Evolutionary conservation across 331 rosid species (phyloP).

Genomic region (Dryas integrifolia): DNA sequence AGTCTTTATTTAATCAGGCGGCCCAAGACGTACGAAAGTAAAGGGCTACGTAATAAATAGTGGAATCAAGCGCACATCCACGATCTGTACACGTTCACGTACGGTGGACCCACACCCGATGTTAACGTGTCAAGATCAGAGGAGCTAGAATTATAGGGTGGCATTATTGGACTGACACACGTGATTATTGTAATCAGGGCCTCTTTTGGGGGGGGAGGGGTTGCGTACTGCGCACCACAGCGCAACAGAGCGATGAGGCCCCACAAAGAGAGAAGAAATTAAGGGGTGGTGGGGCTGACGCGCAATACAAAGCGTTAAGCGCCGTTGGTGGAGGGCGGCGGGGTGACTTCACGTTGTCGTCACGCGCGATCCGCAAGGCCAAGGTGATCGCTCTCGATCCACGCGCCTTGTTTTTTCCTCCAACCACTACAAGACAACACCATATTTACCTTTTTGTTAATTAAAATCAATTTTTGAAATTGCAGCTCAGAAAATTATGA

Average conservation of each 20-base stretch:
- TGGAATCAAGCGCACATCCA: not conserved
- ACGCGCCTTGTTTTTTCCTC: slow-evolving; percentile 32
- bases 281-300: too few species aligned
- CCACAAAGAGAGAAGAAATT: too few species aligned
- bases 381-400: slow-evolving; percentile 41
- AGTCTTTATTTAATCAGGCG: slow-evolving; percentile 21
- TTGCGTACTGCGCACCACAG: slow-evolving; percentile 25
- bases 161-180: slow-evolving; percentile 27
- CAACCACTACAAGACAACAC: not conserved
- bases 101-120: slow-evolving; percentile 12
- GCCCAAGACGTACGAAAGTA: slow-evolving; percentile 23
- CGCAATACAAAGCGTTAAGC: not conserved
- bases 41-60: not conserved
- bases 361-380: slow-evolving; percentile 54
- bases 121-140: slow-evolving; percentile 22
- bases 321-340: slow-evolving; percentile 75
- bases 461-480: not conserved
- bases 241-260: too few species aligned
- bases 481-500: too few species aligned
- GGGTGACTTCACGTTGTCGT: slow-evolving; percentile 64
- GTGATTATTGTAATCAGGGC: slow-evolving; percentile 32
- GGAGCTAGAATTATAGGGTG: slow-evolving; percentile 2
- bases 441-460: too few species aligned
- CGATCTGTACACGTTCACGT: not conserved
- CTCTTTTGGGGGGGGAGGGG: not conserved